phyloP scores from a whole-genome alignment of 2,329 filamentous ascomycete species.

The Hypocrella siamensis region DNA sequence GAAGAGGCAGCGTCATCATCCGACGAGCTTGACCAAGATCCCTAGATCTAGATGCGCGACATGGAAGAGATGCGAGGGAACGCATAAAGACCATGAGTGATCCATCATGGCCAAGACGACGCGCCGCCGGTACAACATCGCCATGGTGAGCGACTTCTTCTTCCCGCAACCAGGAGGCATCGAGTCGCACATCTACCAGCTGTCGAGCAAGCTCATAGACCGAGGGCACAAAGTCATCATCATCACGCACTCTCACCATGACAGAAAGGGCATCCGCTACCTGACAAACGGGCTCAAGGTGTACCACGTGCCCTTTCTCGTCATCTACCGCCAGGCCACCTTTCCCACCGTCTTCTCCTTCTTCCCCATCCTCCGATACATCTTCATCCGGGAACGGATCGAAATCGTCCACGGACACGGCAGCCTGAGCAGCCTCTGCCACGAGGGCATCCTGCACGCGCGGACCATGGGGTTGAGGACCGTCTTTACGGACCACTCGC shows the following conservation, averaged over 20 bases:
- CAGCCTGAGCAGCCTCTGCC: slow-evolving; percentile 81
- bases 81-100: too few species aligned
- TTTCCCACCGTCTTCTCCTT: slow-evolving; percentile 98
- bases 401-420: slow-evolving; percentile 98
- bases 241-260: slow-evolving; percentile 88
- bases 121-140: slow-evolving; percentile 49
- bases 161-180: slow-evolving; percentile 93
- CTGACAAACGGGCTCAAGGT: slow-evolving; percentile 96
- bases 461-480: slow-evolving; percentile 92
- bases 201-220: slow-evolving; percentile 91
- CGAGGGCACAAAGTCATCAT: slow-evolving; percentile 96
- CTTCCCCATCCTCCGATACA: slow-evolving; percentile 95
- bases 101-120: slow-evolving; percentile 31
- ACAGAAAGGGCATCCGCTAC: slow-evolving; percentile 82
- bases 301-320: slow-evolving; percentile 90
- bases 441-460: slow-evolving; percentile 88
- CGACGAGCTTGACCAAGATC: too few species aligned
- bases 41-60: not conserved
- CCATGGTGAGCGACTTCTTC: slow-evolving; percentile 99
- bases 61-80: too few species aligned
- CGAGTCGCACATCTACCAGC: slow-evolving; percentile 96
- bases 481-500: slow-evolving; percentile 92
- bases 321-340: slow-evolving; percentile 86
- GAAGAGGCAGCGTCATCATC: too few species aligned
- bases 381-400: slow-evolving; percentile 84